Evolutionary conservation across 768 basidiomycete genomes (phyloP), one percentile per base, ranked within the genome.

Genomic region (Nevesoporus exiguus): DNA sequence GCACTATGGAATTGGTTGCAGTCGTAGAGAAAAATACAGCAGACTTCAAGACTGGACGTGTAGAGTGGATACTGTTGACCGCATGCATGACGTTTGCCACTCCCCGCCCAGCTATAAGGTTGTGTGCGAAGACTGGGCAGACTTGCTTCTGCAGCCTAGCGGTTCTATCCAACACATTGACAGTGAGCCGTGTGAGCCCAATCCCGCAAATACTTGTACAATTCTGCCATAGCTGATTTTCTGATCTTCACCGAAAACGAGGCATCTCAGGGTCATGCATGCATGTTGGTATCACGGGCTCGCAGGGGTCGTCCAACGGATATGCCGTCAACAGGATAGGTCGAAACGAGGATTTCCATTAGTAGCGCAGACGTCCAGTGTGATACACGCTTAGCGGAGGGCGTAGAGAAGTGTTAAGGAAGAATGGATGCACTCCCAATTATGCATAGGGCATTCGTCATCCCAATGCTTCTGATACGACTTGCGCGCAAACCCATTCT

Each of bases 391-490:
- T 49, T 29, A 49, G 51, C 25, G 49, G 51, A 51, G 58, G 68
- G 68, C 61, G 68, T 41, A 68, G 60, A 63, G 60, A 70, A 64
- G 64, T 57, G 51, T 50, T 37, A 15, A 48, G 40, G 36, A 47
- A 54, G 63, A 70, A 70, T 68, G 67, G 68, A 68, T 56, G 59
- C 54, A 48, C 49, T 33, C 47, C 58, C 59, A 54, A 54, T 56
- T 61, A 49, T 52, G 59, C 57, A 57, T 29, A 47, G 44, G 31
- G 43, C 19, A 34, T 56, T 62, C 51, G 50, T 52, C 47, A 61
- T 54, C 43, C 21, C 10, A 46, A 55, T 45, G 63, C 63, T 67
- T 66, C 66, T 65, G 60, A 64, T 57, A 64, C 59, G 54, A 22
- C 30, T 33, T 53, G 39, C 15, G 27, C 47, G 51, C 52, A 52